A percentile compares a stretch with the other conserved stretches of the same genome.
Evolutionary conservation across 2,329 filamentous ascomycete species (phyloP).

Genomic region (Tolypocladium pustulatum): DNA sequence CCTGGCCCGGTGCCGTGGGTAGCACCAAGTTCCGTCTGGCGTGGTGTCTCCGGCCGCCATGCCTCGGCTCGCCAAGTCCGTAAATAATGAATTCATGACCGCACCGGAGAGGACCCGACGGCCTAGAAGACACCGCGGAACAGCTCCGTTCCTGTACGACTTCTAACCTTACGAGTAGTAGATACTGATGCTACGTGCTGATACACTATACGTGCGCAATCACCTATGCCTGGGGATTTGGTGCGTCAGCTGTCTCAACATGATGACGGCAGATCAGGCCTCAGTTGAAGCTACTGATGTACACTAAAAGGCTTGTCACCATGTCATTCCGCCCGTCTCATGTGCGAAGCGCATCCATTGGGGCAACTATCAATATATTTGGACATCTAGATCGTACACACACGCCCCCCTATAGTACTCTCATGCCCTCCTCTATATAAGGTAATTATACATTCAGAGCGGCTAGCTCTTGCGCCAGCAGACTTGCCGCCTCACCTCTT

Average conservation of each 20-base stretch:
- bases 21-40: background rate
- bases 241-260: background rate
- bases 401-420: background rate
- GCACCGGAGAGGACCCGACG: background rate
- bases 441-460: background rate
- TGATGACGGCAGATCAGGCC: background rate
- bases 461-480: background rate
- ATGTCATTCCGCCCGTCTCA: background rate
- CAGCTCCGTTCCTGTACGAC: background rate
- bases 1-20: background rate
- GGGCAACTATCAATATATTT: background rate
- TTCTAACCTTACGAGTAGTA: too few relatives aligned
- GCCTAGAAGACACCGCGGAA: background rate
- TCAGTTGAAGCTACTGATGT: background rate
- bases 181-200: too few relatives aligned
- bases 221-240: background rate
- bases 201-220: background rate
- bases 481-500: conserved; percentile 10
- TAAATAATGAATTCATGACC: background rate
- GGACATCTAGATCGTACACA: background rate
- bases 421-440: background rate
- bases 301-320: background rate
- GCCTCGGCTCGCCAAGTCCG: background rate
- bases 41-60: background rate
- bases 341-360: background rate